Conservation (phyloP, 2,329 filamentous ascomycete genomes). For the Fonsecaea pugnacius region DNA sequence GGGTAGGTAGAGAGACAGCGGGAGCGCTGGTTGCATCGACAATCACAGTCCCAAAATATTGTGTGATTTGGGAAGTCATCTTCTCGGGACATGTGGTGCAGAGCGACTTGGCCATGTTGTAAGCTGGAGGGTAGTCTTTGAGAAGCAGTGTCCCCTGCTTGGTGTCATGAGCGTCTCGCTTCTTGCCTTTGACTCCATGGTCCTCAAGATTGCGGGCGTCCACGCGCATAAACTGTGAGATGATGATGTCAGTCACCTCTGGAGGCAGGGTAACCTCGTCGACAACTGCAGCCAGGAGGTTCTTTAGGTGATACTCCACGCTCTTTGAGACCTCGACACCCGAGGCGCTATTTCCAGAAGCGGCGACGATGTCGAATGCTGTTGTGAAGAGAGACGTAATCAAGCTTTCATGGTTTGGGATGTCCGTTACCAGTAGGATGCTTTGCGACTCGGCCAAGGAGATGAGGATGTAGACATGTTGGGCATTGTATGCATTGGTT, state of each 20-base stretch:
- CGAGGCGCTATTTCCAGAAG: slow-evolving; percentile 71
- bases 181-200: slow-evolving; percentile 61
- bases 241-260: slow-evolving; percentile 86
- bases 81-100: slow-evolving; percentile 89
- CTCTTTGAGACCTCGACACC: slow-evolving; percentile 89
- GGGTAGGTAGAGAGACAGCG: slow-evolving; percentile 28
- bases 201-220: slow-evolving; percentile 66
- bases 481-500: slow-evolving; percentile 84
- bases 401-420: slow-evolving; percentile 78
- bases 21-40: slow-evolving; percentile 70
- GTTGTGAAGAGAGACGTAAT: slow-evolving; percentile 80
- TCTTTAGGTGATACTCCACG: slow-evolving; percentile 89
- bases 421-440: slow-evolving; percentile 85
- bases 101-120: slow-evolving; percentile 93
- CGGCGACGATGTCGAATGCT: slow-evolving; percentile 90
- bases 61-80: slow-evolving; percentile 91
- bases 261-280: slow-evolving; percentile 83
- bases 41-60: slow-evolving; percentile 97
- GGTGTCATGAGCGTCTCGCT: slow-evolving; percentile 64
- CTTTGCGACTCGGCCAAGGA: slow-evolving; percentile 93
- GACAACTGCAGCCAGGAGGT: slow-evolving; percentile 80
- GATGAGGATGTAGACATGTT: slow-evolving; percentile 87
- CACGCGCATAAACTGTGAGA: slow-evolving; percentile 92
- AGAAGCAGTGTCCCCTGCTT: slow-evolving; percentile 82
- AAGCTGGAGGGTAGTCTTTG: slow-evolving; percentile 87